Evolutionary conservation across 129 eudicot species (phyloP), one percentile per base, ranked within the genome.

Genomic region (Pseudognaphalium luteoalbum): DNA sequence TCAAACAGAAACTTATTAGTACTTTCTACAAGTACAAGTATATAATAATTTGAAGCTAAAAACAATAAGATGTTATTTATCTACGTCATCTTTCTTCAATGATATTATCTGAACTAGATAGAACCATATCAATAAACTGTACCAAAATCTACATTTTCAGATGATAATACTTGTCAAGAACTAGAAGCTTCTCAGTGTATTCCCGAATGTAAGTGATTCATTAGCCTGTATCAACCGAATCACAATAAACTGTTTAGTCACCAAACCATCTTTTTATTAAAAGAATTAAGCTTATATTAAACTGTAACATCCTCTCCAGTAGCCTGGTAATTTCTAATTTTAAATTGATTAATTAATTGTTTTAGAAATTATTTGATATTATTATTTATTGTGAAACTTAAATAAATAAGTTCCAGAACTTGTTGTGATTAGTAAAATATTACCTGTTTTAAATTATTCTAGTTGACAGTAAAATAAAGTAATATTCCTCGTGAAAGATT

Each of bases 161-260:
- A 81, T 90, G 87, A 76, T 93, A 93, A 75, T 93, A 90, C 76
- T 93, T 90, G 87, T 93, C 95, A n/a, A n/a, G n/a, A n/a, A n/a
- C n/a, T 25, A 93, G 89, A 68, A 93, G 95, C 86, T 90, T 93
- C 84, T 93, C 96, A 1, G 96, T 88, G 78, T 93, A 90, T 79
- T 88, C 96, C 98, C 96, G 19, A 93, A 93, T 1, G 98, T 88
- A 76, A 93, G 88, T 57, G 86, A 85, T 63, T 85, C 86, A 22
- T 74, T 76, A 7, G 87, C 79, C 47, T 81, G 75, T 33, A 93
- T 85, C 78, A 92, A 61, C 94, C 86, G 93, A 63, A 73, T 35
- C 68, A 76, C 22, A 25, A 67, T 10, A 37, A 57, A 42, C 59
- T 7, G 14, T 17, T 62, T 19, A 41, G 69, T 29, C 17, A 29